Evolutionary conservation across 345 rosid genomes (phyloP).

Genomic region (Camelina sativa): DNA sequence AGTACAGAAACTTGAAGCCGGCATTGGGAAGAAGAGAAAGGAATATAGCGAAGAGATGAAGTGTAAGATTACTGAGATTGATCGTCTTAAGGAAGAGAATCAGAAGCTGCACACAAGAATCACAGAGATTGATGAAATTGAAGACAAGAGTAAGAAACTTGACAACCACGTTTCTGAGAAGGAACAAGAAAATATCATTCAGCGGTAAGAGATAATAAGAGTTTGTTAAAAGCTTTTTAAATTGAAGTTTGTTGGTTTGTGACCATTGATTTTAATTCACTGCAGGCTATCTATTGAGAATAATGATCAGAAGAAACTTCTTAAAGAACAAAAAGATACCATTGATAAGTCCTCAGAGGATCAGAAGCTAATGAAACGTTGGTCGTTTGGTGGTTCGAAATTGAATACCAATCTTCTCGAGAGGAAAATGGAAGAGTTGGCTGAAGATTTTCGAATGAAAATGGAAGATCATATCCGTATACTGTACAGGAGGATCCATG

Average conservation of each 20-base stretch:
- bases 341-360: constrained; percentile 46
- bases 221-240: neutral
- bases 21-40: constrained; percentile 35
- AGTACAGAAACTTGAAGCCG: constrained; percentile 42
- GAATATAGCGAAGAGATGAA: constrained; percentile 47
- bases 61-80: constrained; percentile 40
- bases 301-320: constrained; percentile 45
- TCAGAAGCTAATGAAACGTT: constrained; percentile 35
- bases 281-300: constrained; percentile 41
- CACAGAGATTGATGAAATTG: constrained; percentile 16
- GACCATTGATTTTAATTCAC: neutral
- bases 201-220: constrained; percentile 23
- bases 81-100: constrained; percentile 55
- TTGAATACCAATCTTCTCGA: constrained; percentile 36
- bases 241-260: neutral
- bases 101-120: constrained; percentile 42
- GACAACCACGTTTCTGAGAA: constrained; percentile 9
- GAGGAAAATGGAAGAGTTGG: constrained; percentile 61
- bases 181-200: constrained; percentile 38
- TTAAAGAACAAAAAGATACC: constrained; percentile 43
- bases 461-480: constrained; percentile 62
- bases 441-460: constrained; percentile 55
- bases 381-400: constrained; percentile 50
- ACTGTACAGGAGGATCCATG: constrained; percentile 57
- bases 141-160: constrained; percentile 23